These are phyloP conservation scores for Fusarium decemcellulare DNA, from an alignment of 2,329 filamentous ascomycete species.

Conservation along the genomic window DNA sequence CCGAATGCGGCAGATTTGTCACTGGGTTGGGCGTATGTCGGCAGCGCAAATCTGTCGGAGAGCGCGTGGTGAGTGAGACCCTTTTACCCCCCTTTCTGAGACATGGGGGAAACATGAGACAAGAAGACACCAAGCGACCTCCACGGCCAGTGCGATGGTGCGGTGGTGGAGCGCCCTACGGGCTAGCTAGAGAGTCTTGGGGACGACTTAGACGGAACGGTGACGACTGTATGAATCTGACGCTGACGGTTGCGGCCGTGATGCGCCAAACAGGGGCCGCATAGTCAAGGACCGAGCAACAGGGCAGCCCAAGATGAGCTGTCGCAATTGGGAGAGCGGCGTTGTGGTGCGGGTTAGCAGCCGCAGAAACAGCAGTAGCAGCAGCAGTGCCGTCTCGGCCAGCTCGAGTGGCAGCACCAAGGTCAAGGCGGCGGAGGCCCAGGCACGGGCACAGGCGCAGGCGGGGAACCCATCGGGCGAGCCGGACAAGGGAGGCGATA, in stretches of 20 bases:
- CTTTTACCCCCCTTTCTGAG: slow-evolving; percentile 35
- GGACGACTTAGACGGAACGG: slow-evolving; percentile 35
- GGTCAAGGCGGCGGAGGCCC: slow-evolving; percentile 37
- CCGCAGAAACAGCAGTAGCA: slow-evolving; percentile 33
- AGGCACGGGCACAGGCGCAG: slow-evolving; percentile 37
- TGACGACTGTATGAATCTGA: slow-evolving; percentile 42
- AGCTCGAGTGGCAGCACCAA: slow-evolving; percentile 29
- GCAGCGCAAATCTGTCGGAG: slow-evolving; percentile 93
- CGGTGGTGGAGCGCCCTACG: slow-evolving; percentile 29
- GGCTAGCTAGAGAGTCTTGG: slow-evolving; percentile 35
- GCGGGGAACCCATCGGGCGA: slow-evolving; percentile 34
- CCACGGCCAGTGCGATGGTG: slow-evolving; percentile 38
- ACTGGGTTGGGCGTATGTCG: slow-evolving; percentile 84
- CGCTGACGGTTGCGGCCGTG: slow-evolving; percentile 40
- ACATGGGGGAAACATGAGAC: slow-evolving; percentile 43
- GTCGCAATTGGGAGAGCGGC: slow-evolving; percentile 96
- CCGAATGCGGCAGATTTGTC: slow-evolving; percentile 41
- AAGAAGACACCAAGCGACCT: slow-evolving; percentile 36
- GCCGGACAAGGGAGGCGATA: slow-evolving; percentile 38
- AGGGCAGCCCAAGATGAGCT: slow-evolving; percentile 81
- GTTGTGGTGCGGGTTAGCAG: slow-evolving; percentile 77
- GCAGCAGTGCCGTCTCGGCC: slow-evolving; percentile 5
- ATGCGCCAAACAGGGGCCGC: slow-evolving; percentile 74
- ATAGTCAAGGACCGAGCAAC: slow-evolving; percentile 78
- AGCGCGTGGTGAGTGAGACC: slow-evolving; percentile 80